These are phyloP conservation scores for Trichophyton equinum DNA, from an alignment of 2,329 filamentous ascomycete species.

Conservation along the genomic window DNA sequence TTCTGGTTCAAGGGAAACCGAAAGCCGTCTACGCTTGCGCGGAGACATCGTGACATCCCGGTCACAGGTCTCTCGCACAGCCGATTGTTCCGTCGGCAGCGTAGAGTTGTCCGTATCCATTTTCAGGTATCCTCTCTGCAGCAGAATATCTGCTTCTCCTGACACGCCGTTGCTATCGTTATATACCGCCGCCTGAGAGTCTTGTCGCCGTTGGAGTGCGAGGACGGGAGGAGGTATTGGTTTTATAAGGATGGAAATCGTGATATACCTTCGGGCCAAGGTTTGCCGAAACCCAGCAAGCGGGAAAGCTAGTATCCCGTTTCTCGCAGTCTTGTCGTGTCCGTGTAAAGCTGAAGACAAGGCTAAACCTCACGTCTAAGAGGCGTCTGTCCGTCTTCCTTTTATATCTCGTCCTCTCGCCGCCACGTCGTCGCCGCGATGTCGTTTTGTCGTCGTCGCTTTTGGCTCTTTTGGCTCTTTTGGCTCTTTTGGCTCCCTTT, in stretches of 20 bases:
- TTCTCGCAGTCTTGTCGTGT: no score
- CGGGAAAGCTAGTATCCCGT: no score
- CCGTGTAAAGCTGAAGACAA: no score
- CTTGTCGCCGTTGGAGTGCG: background rate
- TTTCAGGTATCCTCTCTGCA: background rate
- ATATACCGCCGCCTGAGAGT: background rate
- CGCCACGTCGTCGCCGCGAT: no score
- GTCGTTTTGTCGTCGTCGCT: no score
- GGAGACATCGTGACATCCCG: conserved; percentile 8
- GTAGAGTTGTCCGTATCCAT: conserved; percentile 6
- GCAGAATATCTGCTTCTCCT: no score
- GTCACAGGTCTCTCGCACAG: background rate
- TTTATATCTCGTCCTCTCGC: no score
- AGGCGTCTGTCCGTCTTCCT: no score
- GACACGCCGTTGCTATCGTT: background rate
- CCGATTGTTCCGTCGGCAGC: background rate
- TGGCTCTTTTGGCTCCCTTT: no score
- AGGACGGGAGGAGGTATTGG: background rate
- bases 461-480: no score
- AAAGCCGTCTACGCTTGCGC: conserved; percentile 14
- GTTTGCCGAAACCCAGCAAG: background rate
- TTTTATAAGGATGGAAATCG: background rate
- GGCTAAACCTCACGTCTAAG: no score
- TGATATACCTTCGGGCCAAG: background rate
- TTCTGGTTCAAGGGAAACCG: conserved; percentile 1